Base-by-base conservation (phyloP, 805 yeast genomes). In the Vanderwaltozyma tropicalis region DNA sequence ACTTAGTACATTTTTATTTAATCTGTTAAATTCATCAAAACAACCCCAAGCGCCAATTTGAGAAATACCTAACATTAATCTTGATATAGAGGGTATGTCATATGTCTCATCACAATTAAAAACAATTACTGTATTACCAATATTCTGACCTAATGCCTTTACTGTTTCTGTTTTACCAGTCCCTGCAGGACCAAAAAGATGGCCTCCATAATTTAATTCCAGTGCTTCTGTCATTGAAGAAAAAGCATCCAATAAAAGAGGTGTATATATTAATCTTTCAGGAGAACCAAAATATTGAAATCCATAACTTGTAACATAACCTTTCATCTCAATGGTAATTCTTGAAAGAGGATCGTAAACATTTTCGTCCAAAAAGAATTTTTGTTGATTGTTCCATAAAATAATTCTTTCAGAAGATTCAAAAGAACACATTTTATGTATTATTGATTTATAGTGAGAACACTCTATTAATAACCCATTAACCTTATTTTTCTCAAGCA, bases 141-240 rank as follows among this genome's bases (percentile, higher is more conserved):
- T 61, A 28, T 74, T 75, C 30, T 76, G 76, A 1, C 92, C 96
- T 22, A 88, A 63, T 0, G 94, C 83, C 54, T 89, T 89, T 19
- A 89, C 70, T 0, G 94, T 71, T 54, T 89, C 97, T 0, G 97
- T 89, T 53, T 89, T 89, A 46, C 97, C 97, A 0, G 97, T 89
- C 30, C 97, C 97, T 2, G 97, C 96, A 1, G 97, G 96, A 0
- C 97, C 97, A 57, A 81, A 77, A 1, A 94, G 80, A 1, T 94
- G 80, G 0, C 95, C 94, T n/a, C 97, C 97, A 8, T 76, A 63
- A 26, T 70, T 71, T 47, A 78, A 85, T 25, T 74, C 70, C 14
- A 87, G 55, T 0, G 96, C 88, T 42, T 79, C 81, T 0, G 82
- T 66, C 76, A 88, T 73, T 0, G 87, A 64, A 8, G 79, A 53